A percentile compares a stretch with the other conserved stretches of the same genome.
Conservation (phyloP, 2,329 filamentous ascomycete genomes). For the Aspergillus sojae region DNA sequence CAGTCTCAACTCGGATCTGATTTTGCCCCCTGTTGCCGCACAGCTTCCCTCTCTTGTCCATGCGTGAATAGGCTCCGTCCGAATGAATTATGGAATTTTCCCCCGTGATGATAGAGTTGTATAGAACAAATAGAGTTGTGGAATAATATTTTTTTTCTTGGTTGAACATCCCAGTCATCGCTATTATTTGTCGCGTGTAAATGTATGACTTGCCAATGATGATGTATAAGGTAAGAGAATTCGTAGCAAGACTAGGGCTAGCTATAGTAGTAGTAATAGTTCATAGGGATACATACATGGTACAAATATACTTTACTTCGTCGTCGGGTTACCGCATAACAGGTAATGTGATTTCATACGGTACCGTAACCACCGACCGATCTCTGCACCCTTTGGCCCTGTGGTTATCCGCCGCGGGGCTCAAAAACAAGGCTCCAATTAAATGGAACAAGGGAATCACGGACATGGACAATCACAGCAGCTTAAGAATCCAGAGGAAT, state of each 20-base stretch:
- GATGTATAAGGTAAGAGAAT: background rate
- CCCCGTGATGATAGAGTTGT: background rate
- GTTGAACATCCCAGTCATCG: background rate
- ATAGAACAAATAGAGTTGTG: background rate
- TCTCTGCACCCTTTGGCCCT: background rate
- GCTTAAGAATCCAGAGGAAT: conserved; percentile 19
- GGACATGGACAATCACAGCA: conserved; percentile 24
- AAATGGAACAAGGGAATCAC: conserved; percentile 3
- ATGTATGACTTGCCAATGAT: no score
- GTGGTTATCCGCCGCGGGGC: conserved; percentile 16
- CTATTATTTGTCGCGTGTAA: background rate
- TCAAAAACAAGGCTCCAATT: conserved; percentile 7
- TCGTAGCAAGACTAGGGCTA: background rate
- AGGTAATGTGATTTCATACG: background rate
- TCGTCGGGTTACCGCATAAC: background rate
- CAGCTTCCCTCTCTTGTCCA: conserved; percentile 25
- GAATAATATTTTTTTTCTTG: no score
- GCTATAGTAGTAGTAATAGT: no score
- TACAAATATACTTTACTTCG: no score
- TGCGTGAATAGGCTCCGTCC: background rate
- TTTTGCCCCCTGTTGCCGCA: conserved; percentile 45
- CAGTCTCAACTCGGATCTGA: conserved; percentile 43
- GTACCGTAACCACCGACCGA: background rate
- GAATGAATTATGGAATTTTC: background rate
- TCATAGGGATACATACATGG: no score